Evolutionary conservation across 495 filamentous ascomycete genomes (phyloP), one percentile per base, ranked within the genome.

Genomic region (Filosporella fistucella): DNA sequence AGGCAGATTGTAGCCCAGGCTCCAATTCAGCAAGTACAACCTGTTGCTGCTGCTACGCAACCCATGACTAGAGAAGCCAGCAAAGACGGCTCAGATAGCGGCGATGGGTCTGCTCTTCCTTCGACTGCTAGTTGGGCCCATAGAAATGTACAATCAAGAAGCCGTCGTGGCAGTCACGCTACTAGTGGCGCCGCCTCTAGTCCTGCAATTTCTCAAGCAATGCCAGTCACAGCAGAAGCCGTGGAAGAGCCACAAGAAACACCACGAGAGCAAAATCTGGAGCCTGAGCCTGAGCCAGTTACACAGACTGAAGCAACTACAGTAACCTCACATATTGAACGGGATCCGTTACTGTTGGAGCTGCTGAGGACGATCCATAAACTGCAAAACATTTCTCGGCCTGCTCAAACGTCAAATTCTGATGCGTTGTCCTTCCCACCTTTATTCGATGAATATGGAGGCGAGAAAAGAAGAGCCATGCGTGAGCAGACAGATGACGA

Each of bases 111-210:
- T 32, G 94, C 89, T 9, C 74, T 99, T 12, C 93, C 93, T 0
- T 85, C 91, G 6, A 88, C 91, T 5, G 93, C 91, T 4, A 96
- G 83, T 60, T 99, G 93, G 93, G 93, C 90, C 5, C 80, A 77
- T 38, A 89, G 87, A 54, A 85, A 87, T 48, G 72, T 78, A 4
- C 80, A 85, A 26, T 79, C 81, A 47, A 76, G 80, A 32, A 85
- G 85, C 53, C 75, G 85, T 45, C 75, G 85, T 28, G 75, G 84
- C 20, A 95, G 89, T 61, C 73, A 88, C 45, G 81, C 85, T 22
- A 86, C 85, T 5, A 94, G 85, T 56, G 80, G 82, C 45, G 80
- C 88, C 13, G 79, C 81, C 26, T 81, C 91, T 17, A 96, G 91
- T 61, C 91, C 93, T 33, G 82, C 82, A 18, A 75, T 83, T 5